phyloP scores from a whole-genome alignment of 495 filamentous ascomycete species.

The Talaromyces thailandensis region DNA sequence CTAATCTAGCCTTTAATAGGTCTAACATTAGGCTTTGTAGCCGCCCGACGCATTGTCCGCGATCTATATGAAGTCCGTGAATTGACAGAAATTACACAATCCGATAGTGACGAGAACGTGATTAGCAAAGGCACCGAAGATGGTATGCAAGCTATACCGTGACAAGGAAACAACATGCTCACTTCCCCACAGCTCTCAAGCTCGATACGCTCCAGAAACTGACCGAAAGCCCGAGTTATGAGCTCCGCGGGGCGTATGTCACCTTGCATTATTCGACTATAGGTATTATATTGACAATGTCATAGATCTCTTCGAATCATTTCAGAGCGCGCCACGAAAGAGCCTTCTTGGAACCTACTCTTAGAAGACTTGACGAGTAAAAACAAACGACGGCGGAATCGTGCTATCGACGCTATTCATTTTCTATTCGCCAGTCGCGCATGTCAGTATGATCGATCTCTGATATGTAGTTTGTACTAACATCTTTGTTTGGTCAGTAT shows the following conservation, averaged over 20 bases:
- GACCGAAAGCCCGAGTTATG: conserved; percentile 38
- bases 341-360: conserved; percentile 29
- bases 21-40: conserved; percentile 33
- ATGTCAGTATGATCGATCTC: conserved; percentile 16
- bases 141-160: conserved; percentile 17
- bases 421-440: conserved; percentile 36
- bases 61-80: conserved; percentile 38
- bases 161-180: background rate
- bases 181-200: conserved; percentile 29
- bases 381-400: conserved; percentile 22
- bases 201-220: conserved; percentile 41
- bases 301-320: conserved; percentile 35
- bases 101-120: conserved; percentile 36
- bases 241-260: conserved; percentile 43
- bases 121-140: conserved; percentile 41
- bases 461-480: background rate
- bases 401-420: conserved; percentile 33
- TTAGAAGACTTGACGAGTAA: conserved; percentile 31
- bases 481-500: conserved; percentile 15
- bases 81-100: conserved; percentile 38
- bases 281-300: background rate
- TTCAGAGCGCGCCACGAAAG: conserved; percentile 36
- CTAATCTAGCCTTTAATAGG: conserved; percentile 16
- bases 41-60: conserved; percentile 32
- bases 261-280: background rate